Base-by-base conservation (phyloP, 2,329 filamentous ascomycete genomes). In the Septoria linicola region DNA sequence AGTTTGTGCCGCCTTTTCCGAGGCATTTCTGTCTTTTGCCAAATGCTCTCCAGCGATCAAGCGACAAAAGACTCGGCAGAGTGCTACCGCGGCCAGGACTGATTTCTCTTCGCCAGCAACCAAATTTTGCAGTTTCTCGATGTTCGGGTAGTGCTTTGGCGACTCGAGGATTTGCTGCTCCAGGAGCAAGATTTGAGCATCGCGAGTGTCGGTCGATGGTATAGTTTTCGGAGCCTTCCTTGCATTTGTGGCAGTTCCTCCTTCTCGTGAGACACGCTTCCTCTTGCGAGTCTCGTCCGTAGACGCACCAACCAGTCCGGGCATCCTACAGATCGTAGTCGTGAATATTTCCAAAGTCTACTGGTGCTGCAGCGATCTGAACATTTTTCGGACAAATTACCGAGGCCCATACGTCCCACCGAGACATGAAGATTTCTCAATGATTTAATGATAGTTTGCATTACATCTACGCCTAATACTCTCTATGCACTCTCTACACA, bases 141-240 rank as follows among this genome's bases (percentile, higher is more conserved):
- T 92, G 66, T 95, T 89, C 76, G 96, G 95, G 77, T 95, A 95
- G 72, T 96, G 82, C 70, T 90, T 89, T 65, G 84, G 87, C 42
- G 90, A 95, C 69, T 93, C 85, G 55, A 90, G 73, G 49, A 97
- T 90, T 51, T 88, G 85, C 57, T 82, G 78, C 73, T 96, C 91
- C 48, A 96, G 79, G 47, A 82, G 73, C 35, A 92, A 72, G 53
- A 96, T 88, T 66, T 85, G 80, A 39, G 75, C 69, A 13, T 66
- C 68, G 47, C 69, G 63, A 20, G 41, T 46, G 16, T 48, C 44
- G 8, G 51, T 21, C 14, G 52, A 43, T 63, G 68, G 59, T 66
- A 71, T 59, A 8, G 69, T 63, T 58, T 73, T 76, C 19, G 65
- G 65, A 49, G 67, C 66, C 54, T 70, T 69, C 53, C 67, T 54